Percentiles rank a stretch among this genome's conserved stretches.
Conservation (phyloP, 129 eudicot genomes). For the Flaveria sonorensis region DNA sequence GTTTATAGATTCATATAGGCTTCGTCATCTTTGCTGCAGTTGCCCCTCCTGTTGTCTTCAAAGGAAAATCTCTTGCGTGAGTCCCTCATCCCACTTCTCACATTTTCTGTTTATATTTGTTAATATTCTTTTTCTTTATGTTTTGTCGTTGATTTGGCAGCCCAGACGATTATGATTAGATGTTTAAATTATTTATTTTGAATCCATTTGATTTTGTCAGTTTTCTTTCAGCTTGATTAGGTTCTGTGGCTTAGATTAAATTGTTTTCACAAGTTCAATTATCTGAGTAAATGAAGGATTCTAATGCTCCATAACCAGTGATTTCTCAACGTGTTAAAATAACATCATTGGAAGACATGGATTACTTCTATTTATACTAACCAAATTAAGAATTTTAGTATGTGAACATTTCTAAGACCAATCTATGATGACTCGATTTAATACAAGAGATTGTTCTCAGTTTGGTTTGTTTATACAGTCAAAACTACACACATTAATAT, state of each 20-base stretch:
- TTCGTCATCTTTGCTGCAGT: constrained; percentile 89
- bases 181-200: background rate
- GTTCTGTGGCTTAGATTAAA: background rate
- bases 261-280: background rate
- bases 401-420: background rate
- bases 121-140: background rate
- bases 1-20: constrained; percentile 75
- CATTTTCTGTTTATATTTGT: background rate
- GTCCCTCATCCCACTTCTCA: constrained; percentile 32
- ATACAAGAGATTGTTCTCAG: background rate
- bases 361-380: background rate
- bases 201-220: background rate
- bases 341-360: background rate
- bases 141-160: background rate
- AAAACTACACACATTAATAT: background rate
- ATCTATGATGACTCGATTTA: background rate
- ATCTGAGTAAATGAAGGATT: constrained; percentile 1
- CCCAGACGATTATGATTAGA: background rate
- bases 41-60: constrained; percentile 94
- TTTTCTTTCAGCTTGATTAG: constrained; percentile 1
- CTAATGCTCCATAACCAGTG: background rate
- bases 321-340: background rate
- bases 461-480: background rate
- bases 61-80: constrained; percentile 97
- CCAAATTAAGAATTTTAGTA: background rate